phyloP scores from a whole-genome alignment of 257 asterid species.

The Capsicum pubescens region DNA sequence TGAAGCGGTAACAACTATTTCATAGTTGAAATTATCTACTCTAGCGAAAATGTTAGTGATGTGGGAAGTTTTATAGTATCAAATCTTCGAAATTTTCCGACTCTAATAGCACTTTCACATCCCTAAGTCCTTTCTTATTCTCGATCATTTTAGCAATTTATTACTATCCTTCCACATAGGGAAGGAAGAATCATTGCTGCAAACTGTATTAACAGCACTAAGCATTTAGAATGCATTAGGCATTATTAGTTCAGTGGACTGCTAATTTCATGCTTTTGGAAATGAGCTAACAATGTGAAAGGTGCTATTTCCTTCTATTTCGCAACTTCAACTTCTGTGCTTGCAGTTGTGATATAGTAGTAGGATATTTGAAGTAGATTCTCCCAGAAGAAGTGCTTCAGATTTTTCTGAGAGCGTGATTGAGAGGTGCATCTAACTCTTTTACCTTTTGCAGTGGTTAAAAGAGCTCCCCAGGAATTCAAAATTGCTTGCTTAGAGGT shows the following conservation, averaged over 20 bases:
- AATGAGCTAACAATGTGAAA: constrained; percentile 11
- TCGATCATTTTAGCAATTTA: neutral
- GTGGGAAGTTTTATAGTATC: neutral
- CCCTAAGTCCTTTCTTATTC: neutral
- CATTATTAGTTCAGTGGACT: neutral
- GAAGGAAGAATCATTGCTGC: neutral
- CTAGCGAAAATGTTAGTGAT: neutral
- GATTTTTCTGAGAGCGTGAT: neutral
- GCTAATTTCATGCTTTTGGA: neutral
- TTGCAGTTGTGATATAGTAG: neutral
- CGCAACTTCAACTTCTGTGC: neutral
- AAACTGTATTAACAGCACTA: constrained; percentile 3
- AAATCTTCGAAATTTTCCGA: neutral
- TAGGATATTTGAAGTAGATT: neutral
- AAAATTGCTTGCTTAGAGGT: constrained; percentile 96
- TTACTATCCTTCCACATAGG: neutral
- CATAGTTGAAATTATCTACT: neutral
- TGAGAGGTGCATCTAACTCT: constrained; percentile 21
- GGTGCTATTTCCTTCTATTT: constrained; percentile 8
- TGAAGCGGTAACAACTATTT: constrained; percentile 12
- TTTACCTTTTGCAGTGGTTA: constrained; percentile 74
- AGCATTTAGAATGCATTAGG: neutral
- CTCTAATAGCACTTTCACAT: neutral
- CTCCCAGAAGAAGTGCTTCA: constrained; percentile 4
- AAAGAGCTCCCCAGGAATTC: constrained; percentile 97